Evolutionary conservation across 2,329 filamentous ascomycete genomes (phyloP).

Genomic region (Botrytis cinerea): DNA sequence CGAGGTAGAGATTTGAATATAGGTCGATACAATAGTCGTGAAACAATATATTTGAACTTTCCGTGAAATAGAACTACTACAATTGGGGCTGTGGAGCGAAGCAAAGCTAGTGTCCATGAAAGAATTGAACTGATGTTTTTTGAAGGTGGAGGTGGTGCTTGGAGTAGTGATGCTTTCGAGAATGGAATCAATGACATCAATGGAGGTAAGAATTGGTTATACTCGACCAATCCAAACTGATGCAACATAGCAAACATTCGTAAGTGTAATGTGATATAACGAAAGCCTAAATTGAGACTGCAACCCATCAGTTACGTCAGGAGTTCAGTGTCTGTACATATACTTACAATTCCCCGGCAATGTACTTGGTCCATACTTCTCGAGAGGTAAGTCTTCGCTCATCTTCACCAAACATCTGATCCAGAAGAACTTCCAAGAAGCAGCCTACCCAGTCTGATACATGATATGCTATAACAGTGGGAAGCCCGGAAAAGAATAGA

Average conservation of each 20-base stretch:
- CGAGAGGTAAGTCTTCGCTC: constrained; percentile 26
- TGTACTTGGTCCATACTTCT: constrained; percentile 25
- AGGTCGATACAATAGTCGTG: constrained; percentile 35
- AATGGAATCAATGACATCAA: constrained; percentile 35
- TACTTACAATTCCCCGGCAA: constrained; percentile 28
- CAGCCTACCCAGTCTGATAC: constrained; percentile 36
- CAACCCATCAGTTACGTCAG: constrained; percentile 27
- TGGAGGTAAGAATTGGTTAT: constrained; percentile 11
- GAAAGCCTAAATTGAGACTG: constrained; percentile 34
- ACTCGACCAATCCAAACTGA: constrained; percentile 38
- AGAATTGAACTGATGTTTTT: constrained; percentile 27
- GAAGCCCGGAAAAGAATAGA: constrained; percentile 38
- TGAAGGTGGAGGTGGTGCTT: constrained; percentile 28
- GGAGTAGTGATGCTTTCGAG: constrained; percentile 35
- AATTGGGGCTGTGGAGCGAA: constrained; percentile 34
- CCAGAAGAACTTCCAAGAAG: constrained; percentile 32
- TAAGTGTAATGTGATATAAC: constrained; percentile 37
- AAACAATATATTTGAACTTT: constrained; percentile 33
- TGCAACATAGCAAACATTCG: constrained; percentile 41
- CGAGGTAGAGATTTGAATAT: constrained; percentile 40
- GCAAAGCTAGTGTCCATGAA: constrained; percentile 29
- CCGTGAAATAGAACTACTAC: constrained; percentile 34
- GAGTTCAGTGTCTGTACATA: background rate
- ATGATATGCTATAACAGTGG: constrained; percentile 38
- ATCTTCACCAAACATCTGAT: constrained; percentile 32